Base-by-base conservation (phyloP, 371 early-diverging fungal genomes). In the Apophysomyces elegans region DNA sequence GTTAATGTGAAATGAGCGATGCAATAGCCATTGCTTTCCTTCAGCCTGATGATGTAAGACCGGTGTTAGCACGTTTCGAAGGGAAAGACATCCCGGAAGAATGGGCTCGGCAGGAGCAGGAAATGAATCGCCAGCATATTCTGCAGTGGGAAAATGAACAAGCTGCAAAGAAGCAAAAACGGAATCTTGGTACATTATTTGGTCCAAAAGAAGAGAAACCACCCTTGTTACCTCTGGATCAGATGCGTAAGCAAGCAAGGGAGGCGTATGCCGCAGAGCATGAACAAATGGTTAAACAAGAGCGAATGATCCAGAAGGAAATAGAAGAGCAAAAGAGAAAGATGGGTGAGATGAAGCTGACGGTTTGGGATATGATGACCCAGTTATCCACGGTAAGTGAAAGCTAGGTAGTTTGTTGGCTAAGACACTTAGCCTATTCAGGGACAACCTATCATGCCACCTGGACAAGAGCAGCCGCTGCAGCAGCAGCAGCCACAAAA, bases 121-220 rank as follows among this genome's bases (percentile, higher is more conserved):
- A 83, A 37, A 78, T 91, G 72, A 85, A 89, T 58, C 81, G 84
- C 44, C 74, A 84, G 72, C 84, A 86, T 70, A 75, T 81, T 59
- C 60, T 80, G 21, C 84, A 93, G 60, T 93, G 91, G 91, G 90
- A 92, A 63, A 84, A 86, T 58, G 90, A 92, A 65, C 86, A 88
- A 63, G 77, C 79, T 69, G 75, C 67, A 64, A 84, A 80, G 65
- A 80, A 80, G 64, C 69, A 74, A 43, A 65, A 73, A 61, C 76
- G 81, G 41, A 78, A 74, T 59, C 56, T 82, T 50, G 75, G 73
- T 6, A 75, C 84, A 60, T 68, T 85, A 69, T 72, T 83, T 62
- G 73, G 71, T 37, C 65, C 70, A 1, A 63, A 67, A 41, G 73
- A 76, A 4, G 65, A 74, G 41, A 74, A 85, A 36, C 82, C 85